Evolutionary conservation across 495 filamentous ascomycete species (phyloP).

Genomic region (Lasiosphaeria miniovina): DNA sequence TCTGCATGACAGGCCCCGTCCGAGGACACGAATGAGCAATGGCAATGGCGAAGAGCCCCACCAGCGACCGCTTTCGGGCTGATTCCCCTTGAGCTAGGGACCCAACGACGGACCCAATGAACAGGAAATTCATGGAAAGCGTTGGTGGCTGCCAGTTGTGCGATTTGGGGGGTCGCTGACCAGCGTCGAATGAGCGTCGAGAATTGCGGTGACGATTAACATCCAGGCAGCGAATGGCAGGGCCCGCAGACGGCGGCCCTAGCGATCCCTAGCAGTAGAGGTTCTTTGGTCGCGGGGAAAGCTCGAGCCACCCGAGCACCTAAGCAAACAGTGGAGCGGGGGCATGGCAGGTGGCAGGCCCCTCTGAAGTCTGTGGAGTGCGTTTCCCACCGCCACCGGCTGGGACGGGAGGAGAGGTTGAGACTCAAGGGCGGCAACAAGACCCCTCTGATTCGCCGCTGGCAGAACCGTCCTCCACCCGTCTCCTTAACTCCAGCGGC

Average conservation of each 20-base stretch:
- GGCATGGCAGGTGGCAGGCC: not conserved
- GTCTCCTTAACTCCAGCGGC: conserved; percentile 1
- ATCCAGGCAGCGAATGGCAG: conserved; percentile 14
- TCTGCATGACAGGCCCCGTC: no score
- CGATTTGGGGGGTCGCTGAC: not conserved
- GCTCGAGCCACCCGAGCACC: no score
- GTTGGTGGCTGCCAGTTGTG: not conserved
- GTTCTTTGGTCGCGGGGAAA: no score
- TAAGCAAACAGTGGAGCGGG: not conserved
- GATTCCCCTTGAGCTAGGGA: not conserved
- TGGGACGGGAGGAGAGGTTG: conserved; percentile 2
- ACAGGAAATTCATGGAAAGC: not conserved
- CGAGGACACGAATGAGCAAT: no score
- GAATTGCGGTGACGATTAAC: conserved; percentile 16
- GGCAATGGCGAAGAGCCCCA: no score
- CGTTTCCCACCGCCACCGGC: not conserved
- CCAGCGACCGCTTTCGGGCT: not conserved
- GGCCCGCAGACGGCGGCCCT: not conserved
- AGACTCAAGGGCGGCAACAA: conserved; percentile 22
- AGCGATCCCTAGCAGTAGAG: not conserved
- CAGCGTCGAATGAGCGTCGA: conserved; percentile 8
- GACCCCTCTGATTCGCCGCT: conserved; percentile 16
- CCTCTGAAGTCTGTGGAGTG: not conserved
- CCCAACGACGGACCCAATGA: conserved; percentile 4
- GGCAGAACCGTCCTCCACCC: conserved; percentile 7